These are phyloP conservation scores for Plasmodium sp. DNA, from an alignment of 169 alveolate genomes.

Conservation along the genomic window DNA sequence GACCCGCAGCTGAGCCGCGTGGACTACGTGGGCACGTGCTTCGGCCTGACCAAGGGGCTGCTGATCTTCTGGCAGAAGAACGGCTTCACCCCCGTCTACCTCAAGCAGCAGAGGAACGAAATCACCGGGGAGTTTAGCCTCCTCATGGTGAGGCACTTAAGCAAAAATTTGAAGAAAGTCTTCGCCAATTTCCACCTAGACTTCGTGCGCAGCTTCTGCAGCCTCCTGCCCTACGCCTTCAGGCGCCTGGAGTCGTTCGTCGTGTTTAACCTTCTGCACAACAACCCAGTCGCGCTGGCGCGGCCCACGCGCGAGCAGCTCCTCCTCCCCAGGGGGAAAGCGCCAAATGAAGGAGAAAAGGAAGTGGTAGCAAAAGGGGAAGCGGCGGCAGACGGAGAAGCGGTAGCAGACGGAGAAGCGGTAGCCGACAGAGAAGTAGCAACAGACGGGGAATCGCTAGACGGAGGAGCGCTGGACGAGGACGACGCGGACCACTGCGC, in stretches of 20 bases:
- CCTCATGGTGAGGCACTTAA: slow-evolving; percentile 89
- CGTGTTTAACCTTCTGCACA: slow-evolving; percentile 34
- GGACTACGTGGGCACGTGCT: slow-evolving; percentile 98
- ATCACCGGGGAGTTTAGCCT: slow-evolving; percentile 98
- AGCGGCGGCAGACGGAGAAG: not conserved
- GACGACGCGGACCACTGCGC: slow-evolving; percentile 10
- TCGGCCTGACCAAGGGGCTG: slow-evolving; percentile 95
- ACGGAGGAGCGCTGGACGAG: not conserved
- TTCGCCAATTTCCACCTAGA: slow-evolving; percentile 20
- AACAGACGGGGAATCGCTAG: not conserved
- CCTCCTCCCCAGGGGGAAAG: not conserved
- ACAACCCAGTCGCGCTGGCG: not conserved
- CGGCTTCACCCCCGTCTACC: slow-evolving; percentile 94
- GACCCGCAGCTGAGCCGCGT: slow-evolving; percentile 75
- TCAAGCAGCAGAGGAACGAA: slow-evolving; percentile 95
- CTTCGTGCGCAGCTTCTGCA: slow-evolving; percentile 40
- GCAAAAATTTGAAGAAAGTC: slow-evolving; percentile 17
- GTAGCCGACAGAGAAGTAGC: not conserved
- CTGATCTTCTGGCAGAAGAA: slow-evolving; percentile 96
- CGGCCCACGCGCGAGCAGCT: not conserved
- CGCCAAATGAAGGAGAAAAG: not conserved
- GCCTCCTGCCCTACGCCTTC: slow-evolving; percentile 34
- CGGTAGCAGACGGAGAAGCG: not conserved
- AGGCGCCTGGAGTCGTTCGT: slow-evolving; percentile 23
- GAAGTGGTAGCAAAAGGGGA: not conserved